Evolutionary conservation across 2,329 filamentous ascomycete species (phyloP), one percentile per base, ranked within the genome.

Genomic region (Aspergillus sp.): DNA sequence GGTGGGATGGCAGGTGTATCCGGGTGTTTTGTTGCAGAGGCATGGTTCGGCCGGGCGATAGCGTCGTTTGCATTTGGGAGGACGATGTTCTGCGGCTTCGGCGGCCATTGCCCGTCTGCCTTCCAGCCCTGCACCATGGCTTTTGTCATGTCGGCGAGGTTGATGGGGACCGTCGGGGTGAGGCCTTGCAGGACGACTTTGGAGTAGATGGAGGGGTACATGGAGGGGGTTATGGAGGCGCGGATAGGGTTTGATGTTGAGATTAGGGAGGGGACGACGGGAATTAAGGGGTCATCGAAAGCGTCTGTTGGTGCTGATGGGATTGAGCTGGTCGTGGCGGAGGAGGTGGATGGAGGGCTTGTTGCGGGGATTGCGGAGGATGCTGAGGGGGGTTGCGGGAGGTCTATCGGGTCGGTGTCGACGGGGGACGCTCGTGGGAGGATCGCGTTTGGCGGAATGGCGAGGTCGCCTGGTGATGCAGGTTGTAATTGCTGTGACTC

Each of bases 121-220:
- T 96, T 96, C 94, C 94, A 97, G 48, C 94, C 94, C 30, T 90
- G 84, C 0, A 98, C 93, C 66, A 94, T 91, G 13, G 91, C 87
- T 9, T 87, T 85, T 23, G 91, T 87, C 80, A 97, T 89, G 69
- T 96, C 92, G 31, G 84, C 81, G 0, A 98, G 85, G 69, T 97
- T 97, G 71, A 97, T 90, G 3, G 94, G 94, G 17, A 96, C 91
- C 1, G 90, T 89, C 0, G 94, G 94, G 3, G 92, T 91, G 66
- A 95, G 85, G 43, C 84, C 86, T 71, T 94, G 89, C 0, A 93
- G 76, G 47, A 97, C 88, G 54, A 97, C 90, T 78, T 97, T 97
- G 73, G 91, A 90, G 81, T 96, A 97, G 60, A 98, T 91, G 51
- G 90, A 91, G 0, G 88, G 81, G 76, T 97, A 96, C 59, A 90